Conservation (phyloP, 1,139 yeast genomes). For the Taphrina communis region DNA sequence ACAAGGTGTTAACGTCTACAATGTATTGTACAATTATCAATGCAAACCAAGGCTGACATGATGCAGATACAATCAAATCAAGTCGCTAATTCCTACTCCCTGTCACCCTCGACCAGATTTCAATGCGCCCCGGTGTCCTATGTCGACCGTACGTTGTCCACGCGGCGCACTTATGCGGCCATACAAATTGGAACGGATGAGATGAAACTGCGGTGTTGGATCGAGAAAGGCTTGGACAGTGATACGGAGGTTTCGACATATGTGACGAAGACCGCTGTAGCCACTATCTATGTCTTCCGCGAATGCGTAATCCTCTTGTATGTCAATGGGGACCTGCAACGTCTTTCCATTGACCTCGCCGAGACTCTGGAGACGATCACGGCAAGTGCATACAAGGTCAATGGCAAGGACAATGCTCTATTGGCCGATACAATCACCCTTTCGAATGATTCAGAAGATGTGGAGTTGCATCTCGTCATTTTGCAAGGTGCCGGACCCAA, state of each 20-base stretch:
- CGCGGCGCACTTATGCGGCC: slow-evolving; percentile 29
- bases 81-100: slow-evolving; percentile 25
- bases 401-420: not conserved
- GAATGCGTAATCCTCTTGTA: slow-evolving; percentile 8
- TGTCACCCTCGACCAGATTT: slow-evolving; percentile 35
- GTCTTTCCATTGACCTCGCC: slow-evolving; percentile 2
- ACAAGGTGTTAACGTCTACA: slow-evolving; percentile 32
- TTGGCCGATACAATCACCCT: not conserved
- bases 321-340: slow-evolving; percentile 1
- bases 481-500: not conserved
- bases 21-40: not conserved
- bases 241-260: slow-evolving; percentile 18
- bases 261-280: not conserved
- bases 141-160: slow-evolving; percentile 10
- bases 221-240: not conserved
- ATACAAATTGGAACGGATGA: slow-evolving; percentile 22
- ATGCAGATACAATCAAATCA: slow-evolving; percentile 22
- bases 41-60: not conserved
- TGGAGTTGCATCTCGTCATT: slow-evolving; percentile 1
- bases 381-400: not conserved
- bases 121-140: slow-evolving; percentile 30
- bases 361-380: not conserved
- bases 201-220: slow-evolving; percentile 25
- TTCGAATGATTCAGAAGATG: not conserved
- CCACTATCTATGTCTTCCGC: slow-evolving; percentile 8